phyloP scores from a whole-genome alignment of 768 basidiomycete species.

The Inosperma sp. region DNA sequence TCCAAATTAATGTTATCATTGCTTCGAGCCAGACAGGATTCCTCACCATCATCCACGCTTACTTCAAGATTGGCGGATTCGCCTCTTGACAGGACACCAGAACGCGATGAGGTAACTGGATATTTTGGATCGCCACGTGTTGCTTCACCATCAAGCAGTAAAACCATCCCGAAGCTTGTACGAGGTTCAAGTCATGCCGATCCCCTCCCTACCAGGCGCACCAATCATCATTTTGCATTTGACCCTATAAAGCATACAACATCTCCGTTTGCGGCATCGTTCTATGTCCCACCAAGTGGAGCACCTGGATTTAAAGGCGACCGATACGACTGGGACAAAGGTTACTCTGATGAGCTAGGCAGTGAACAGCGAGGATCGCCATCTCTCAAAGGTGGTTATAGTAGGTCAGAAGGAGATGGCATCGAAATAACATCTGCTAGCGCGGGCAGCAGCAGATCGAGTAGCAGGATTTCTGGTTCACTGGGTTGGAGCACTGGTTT shows the following conservation, averaged over 20 bases:
- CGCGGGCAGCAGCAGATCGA: constrained; percentile 2
- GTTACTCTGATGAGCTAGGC: constrained; percentile 48
- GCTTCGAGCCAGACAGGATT: constrained; percentile 8
- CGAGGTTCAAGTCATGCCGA: too few relatives aligned
- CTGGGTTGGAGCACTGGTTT: constrained; percentile 14
- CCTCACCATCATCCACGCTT: constrained; percentile 1
- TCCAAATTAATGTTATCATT: constrained; percentile 19
- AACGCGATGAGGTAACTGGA: not conserved
- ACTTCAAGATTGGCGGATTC: constrained; percentile 11
- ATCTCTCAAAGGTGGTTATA: not conserved
- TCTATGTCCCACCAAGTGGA: constrained; percentile 46
- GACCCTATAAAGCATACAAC: constrained; percentile 16
- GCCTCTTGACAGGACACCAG: not conserved
- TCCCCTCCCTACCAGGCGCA: too few relatives aligned
- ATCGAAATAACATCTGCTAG: constrained; percentile 5
- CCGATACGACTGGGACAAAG: constrained; percentile 61
- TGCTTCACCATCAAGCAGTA: not conserved
- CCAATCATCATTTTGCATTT: constrained; percentile 2
- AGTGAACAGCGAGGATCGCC: constrained; percentile 31
- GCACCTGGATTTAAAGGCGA: constrained; percentile 78
- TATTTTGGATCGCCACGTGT: constrained; percentile 10
- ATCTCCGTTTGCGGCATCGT: constrained; percentile 42
- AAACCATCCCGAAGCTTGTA: too few relatives aligned
- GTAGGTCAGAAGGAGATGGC: not conserved
- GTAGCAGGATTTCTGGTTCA: constrained; percentile 19